A percentile compares a stretch with the other conserved stretches of the same genome.
These are phyloP conservation scores for Macrocybe gigantea DNA, from an alignment of 768 basidiomycete genomes.

Conservation along the genomic window DNA sequence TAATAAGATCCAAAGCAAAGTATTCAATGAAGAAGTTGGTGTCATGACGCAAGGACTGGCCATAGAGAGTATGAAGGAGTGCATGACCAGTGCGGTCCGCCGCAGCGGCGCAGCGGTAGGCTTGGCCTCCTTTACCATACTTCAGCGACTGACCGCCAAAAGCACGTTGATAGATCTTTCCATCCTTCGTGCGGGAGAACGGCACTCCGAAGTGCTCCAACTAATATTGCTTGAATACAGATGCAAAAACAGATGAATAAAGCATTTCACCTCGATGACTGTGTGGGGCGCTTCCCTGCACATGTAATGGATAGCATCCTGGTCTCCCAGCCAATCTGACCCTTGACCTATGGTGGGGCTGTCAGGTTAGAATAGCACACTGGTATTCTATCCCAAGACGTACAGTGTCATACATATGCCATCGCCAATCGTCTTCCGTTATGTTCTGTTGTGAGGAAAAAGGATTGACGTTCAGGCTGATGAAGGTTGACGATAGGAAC, in stretches of 20 bases:
- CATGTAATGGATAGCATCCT: conserved; percentile 99
- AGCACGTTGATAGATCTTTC: conserved; percentile 99
- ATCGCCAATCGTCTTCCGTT: conserved; percentile 99
- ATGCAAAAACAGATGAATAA: background rate
- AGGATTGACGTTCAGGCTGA: conserved; percentile 4
- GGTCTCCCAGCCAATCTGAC: conserved; percentile 99
- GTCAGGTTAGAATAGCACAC: background rate
- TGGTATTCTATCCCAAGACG: conserved; percentile 18
- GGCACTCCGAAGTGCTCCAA: conserved; percentile 98
- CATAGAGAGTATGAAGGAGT: conserved; percentile 96
- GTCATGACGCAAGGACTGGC: conserved; percentile 97
- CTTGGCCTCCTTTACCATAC: conserved; percentile 97
- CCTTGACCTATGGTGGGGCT: conserved; percentile 70
- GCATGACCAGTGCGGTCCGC: conserved; percentile 99
- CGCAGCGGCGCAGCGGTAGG: conserved; percentile 97
- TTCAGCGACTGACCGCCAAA: conserved; percentile 98
- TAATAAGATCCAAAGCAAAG: conserved; percentile 98
- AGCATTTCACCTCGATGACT: conserved; percentile 70
- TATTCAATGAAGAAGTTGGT: conserved; percentile 99
- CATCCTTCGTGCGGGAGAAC: conserved; percentile 97
- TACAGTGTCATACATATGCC: conserved; percentile 98
- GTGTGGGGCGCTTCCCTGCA: conserved; percentile 93
- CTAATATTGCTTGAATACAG: conserved; percentile 31
- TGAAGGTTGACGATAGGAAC: conserved; percentile 19
- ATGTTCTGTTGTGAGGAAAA: conserved; percentile 59